Conservation (phyloP, 305 asterid genomes). For the Fraxinus paxiana region DNA sequence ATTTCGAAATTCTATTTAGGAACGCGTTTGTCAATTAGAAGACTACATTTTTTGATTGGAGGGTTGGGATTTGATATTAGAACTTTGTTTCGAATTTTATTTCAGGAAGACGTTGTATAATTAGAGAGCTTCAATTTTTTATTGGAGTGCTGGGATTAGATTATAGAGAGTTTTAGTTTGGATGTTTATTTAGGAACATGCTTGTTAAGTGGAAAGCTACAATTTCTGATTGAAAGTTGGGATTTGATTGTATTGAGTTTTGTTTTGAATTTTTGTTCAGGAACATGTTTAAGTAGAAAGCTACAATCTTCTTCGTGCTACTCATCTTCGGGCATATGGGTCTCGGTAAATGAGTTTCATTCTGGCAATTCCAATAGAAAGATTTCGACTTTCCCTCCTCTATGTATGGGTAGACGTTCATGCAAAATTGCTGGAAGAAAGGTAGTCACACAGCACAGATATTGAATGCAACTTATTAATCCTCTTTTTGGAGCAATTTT, state of each 20-base stretch:
- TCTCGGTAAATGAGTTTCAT: slow-evolving; percentile 33
- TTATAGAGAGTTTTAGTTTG: neutral
- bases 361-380: slow-evolving; percentile 41
- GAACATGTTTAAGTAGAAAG: slow-evolving; percentile 33
- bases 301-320: slow-evolving; percentile 39
- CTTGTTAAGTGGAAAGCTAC: neutral
- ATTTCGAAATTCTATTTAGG: neutral
- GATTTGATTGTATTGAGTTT: slow-evolving; percentile 3
- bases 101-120: neutral
- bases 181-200: neutral
- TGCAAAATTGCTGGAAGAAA: slow-evolving; percentile 89
- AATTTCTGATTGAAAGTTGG: neutral
- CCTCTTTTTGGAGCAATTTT: neutral
- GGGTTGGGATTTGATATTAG: slow-evolving; percentile 4
- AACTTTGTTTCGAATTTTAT: neutral
- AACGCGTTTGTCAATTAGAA: neutral
- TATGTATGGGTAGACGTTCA: slow-evolving; percentile 89
- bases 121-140: neutral
- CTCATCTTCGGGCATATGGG: slow-evolving; percentile 41
- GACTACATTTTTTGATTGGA: neutral
- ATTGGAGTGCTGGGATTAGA: neutral
- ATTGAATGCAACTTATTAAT: neutral
- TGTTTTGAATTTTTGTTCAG: slow-evolving; percentile 34
- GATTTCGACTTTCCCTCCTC: slow-evolving; percentile 57
- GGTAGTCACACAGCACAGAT: slow-evolving; percentile 33